Conservation (phyloP, 371 early-diverging fungal species). For the Mucor racemosus region DNA sequence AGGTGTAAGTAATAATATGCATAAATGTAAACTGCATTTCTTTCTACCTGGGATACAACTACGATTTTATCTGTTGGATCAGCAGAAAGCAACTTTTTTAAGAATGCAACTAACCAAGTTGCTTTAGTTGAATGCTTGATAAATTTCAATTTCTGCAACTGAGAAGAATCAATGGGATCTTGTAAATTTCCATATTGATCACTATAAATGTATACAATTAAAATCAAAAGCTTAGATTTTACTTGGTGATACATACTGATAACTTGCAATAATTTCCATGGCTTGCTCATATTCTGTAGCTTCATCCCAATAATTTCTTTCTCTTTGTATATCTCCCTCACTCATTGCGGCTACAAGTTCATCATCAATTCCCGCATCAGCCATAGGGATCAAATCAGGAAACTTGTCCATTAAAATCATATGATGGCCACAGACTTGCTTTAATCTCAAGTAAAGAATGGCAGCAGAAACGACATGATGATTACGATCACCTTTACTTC, state of each 20-base stretch:
- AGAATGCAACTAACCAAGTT: slow-evolving; percentile 35
- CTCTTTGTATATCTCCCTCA: slow-evolving; percentile 14
- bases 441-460: slow-evolving; percentile 44
- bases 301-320: slow-evolving; percentile 26
- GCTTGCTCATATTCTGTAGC: slow-evolving; percentile 36
- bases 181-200: slow-evolving; percentile 37
- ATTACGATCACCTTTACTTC: slow-evolving; percentile 21
- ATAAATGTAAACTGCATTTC: background rate
- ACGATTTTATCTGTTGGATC: slow-evolving; percentile 41
- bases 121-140: slow-evolving; percentile 45
- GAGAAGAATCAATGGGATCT: slow-evolving; percentile 32
- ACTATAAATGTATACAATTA: slow-evolving; percentile 15
- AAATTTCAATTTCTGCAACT: slow-evolving; percentile 34
- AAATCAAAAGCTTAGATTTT: background rate
- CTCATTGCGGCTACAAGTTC: background rate
- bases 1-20: background rate
- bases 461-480: slow-evolving; percentile 21
- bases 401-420: slow-evolving; percentile 42
- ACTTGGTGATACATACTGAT: slow-evolving; percentile 30
- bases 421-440: slow-evolving; percentile 50
- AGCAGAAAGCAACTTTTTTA: slow-evolving; percentile 19
- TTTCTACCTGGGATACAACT: slow-evolving; percentile 44
- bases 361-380: slow-evolving; percentile 12
- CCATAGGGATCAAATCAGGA: slow-evolving; percentile 42
- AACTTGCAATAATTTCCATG: slow-evolving; percentile 39